Evolutionary conservation across 768 basidiomycete species (phyloP).

Genomic region (Antrodiella citrinella): DNA sequence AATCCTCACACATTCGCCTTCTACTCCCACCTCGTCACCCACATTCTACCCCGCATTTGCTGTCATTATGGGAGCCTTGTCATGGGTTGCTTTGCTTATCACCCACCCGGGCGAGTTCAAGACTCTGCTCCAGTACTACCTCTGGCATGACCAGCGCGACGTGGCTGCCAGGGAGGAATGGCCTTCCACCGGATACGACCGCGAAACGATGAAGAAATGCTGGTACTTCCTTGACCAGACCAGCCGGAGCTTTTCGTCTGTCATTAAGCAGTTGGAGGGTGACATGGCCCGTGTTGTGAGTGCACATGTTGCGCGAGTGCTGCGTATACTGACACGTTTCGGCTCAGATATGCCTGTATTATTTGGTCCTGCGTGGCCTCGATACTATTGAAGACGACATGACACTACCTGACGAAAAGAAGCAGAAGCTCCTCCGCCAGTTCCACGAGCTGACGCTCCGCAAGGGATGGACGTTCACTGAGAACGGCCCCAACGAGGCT

Average conservation of each 20-base stretch:
- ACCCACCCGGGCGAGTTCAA: conserved; percentile 82
- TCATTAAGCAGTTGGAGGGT: conserved; percentile 94
- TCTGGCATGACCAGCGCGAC: conserved; percentile 82
- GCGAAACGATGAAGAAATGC: conserved; percentile 78
- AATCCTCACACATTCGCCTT: no score
- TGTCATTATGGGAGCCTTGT: conserved; percentile 41
- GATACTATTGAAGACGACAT: conserved; percentile 99
- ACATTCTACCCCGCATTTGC: neutral
- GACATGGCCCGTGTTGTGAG: conserved; percentile 88
- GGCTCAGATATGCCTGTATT: conserved; percentile 83
- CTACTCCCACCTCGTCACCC: no score
- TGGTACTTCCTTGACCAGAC: conserved; percentile 88
- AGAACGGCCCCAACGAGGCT: conserved; percentile 78
- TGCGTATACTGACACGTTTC: neutral
- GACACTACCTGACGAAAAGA: conserved; percentile 80
- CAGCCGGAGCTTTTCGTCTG: conserved; percentile 83
- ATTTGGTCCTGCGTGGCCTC: conserved; percentile 87
- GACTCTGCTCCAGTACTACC: conserved; percentile 71
- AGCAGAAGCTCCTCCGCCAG: conserved; percentile 75
- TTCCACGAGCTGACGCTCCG: conserved; percentile 76
- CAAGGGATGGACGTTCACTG: conserved; percentile 82
- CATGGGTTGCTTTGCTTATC: conserved; percentile 60
- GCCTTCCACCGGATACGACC: conserved; percentile 78
- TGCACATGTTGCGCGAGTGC: conserved; percentile 14
- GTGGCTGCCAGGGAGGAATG: conserved; percentile 71